phyloP scores from a whole-genome alignment of 2,329 filamentous ascomycete genomes.

The Ceratocystis diversiconidia region DNA sequence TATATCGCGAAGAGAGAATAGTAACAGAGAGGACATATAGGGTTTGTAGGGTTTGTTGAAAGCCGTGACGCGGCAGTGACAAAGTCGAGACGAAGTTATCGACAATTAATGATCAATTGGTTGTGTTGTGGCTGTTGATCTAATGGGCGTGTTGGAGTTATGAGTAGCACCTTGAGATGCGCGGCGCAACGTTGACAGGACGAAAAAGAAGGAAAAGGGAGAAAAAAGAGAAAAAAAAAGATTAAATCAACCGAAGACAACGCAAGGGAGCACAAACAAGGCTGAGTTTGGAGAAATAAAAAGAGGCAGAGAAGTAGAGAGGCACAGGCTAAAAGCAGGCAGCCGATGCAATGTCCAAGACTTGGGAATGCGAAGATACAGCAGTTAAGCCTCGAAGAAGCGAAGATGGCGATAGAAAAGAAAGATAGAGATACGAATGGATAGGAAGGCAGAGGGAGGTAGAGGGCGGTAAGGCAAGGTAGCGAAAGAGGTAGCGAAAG shows the following conservation, averaged over 20 bases:
- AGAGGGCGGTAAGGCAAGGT: background rate
- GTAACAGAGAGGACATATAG: no score
- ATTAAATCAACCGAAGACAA: background rate
- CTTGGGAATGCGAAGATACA: background rate
- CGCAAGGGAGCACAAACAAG: conserved; percentile 3
- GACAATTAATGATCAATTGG: background rate
- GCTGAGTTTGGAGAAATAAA: background rate
- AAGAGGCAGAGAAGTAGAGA: background rate
- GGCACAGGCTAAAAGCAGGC: background rate
- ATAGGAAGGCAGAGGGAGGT: background rate
- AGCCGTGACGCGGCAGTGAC: background rate
- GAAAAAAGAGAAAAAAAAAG: background rate
- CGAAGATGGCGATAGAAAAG: background rate
- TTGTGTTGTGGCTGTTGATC: background rate
- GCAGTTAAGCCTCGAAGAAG: background rate
- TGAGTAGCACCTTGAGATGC: conserved; percentile 2
- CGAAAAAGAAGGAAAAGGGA: background rate
- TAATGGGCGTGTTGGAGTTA: background rate
- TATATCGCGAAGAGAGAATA: no score
- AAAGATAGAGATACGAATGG: background rate
- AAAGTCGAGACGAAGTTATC: background rate
- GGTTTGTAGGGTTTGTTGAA: background rate
- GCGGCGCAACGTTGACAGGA: conserved; percentile 4
- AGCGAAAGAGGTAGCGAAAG: no score
- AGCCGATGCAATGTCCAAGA: background rate